Evolutionary conservation across 164 flowering plant species (phyloP), one percentile per base, ranked within the genome.

Genomic region (Stephania japonica): DNA sequence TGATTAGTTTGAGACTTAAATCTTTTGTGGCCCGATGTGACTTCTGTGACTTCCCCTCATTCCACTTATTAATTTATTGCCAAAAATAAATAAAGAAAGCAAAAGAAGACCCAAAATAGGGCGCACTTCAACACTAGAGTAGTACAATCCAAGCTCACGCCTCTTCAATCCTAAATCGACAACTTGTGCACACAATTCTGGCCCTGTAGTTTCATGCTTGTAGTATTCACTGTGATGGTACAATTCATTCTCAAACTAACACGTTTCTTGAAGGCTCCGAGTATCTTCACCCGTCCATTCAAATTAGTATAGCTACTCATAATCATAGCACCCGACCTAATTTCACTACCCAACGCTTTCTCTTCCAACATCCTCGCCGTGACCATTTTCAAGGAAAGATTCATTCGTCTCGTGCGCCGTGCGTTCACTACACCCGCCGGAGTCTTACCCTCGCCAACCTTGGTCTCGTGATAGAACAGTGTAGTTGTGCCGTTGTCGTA

Each of bases 231-330:
- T 0, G 79, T 72, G 24, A 87, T 27, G 19, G 80, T 79, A 76
- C 97, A 92, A 68, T 89, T 88, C 90, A 90, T 82, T 71, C 42
- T 81, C 70, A 90, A 89, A 16, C 68, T 77, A 4, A 85, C 83
- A 74, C 85, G 84, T 16, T 64, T 85, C 78, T 77, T 84, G 14
- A 85, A 67, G 9, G 88, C 56, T 42, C 69, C 73, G 41, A 87
- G 12, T 0, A 90, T 68, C 70, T 83, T 89, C 79, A 87, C 85
- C 70, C 82, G 77, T 19, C 97, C 97, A 6, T 80, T 81, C 7
- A 92, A 67, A 49, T 72, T 76, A 0, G 95, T 81, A 68, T 80
- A 82, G 73, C 84, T 89, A 7, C 67, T 76, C 72, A 92, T 72
- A 1, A 70, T 53, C 70, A 92, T 18, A 63, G 76, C 14, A 42